Evolutionary conservation across 495 filamentous ascomycete species (phyloP).

Genomic region (Xanthoparmelia taractica): DNA sequence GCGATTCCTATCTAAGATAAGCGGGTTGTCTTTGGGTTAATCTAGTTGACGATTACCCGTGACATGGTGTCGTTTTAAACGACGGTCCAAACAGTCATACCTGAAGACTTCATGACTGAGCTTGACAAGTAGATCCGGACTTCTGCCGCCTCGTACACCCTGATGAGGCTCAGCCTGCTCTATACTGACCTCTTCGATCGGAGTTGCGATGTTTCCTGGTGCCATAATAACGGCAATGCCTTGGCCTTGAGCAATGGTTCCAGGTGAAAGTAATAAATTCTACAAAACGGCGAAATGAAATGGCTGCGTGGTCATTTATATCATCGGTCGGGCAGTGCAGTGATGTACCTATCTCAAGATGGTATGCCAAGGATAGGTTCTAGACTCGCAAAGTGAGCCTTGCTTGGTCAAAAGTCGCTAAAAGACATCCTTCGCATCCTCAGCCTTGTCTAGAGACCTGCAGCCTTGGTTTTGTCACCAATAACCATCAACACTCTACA

Average conservation of each 20-base stretch:
- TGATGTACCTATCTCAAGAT: background rate
- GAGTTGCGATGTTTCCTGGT: background rate
- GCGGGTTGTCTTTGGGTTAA: background rate
- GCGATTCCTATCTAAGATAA: conserved; percentile 27
- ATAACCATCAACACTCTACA: background rate
- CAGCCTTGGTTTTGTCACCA: background rate
- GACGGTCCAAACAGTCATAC: conserved; percentile 20
- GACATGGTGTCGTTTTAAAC: conserved; percentile 25
- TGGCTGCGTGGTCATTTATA: background rate
- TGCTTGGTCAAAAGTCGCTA: background rate
- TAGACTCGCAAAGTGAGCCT: background rate
- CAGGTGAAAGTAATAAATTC: background rate
- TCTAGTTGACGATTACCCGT: conserved; percentile 19
- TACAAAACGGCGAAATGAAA: background rate
- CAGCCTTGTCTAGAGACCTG: background rate
- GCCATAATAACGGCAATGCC: background rate
- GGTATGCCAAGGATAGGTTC: background rate
- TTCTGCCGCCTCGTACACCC: background rate
- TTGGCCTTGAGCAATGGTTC: background rate
- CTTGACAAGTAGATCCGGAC: background rate
- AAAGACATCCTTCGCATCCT: background rate
- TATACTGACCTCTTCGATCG: background rate
- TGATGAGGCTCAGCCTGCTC: conserved; percentile 2
- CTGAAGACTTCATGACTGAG: conserved; percentile 17
- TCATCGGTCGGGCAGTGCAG: background rate